A percentile compares a stretch with the other conserved stretches of the same genome.
These are phyloP conservation scores for Mycena alexandri DNA, from an alignment of 768 basidiomycete species.

Conservation along the genomic window DNA sequence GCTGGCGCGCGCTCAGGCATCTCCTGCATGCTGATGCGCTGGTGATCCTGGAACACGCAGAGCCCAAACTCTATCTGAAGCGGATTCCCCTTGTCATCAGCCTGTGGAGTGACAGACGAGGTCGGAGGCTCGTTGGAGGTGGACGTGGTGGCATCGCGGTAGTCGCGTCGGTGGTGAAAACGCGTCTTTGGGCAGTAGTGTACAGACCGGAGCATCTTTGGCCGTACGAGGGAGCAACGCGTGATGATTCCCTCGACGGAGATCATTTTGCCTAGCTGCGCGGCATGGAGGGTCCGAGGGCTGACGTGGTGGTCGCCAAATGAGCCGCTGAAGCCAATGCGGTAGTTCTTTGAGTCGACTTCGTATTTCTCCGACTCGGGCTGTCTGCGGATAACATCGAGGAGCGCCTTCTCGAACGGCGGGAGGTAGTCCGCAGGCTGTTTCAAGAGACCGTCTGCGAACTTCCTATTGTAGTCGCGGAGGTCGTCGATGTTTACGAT, in stretches of 20 bases:
- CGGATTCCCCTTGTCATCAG: conserved; percentile 89
- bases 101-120: conserved; percentile 88
- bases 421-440: conserved; percentile 89
- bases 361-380: conserved; percentile 87
- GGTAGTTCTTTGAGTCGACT: conserved; percentile 83
- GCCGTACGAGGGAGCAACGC: conserved; percentile 96
- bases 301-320: conserved; percentile 99
- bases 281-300: conserved; percentile 89
- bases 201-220: conserved; percentile 97
- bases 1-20: conserved; percentile 99
- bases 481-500: conserved; percentile 97
- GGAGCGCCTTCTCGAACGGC: conserved; percentile 89
- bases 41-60: conserved; percentile 94
- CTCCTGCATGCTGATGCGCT: conserved; percentile 98
- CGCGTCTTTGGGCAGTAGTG: conserved; percentile 94
- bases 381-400: conserved; percentile 77
- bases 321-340: conserved; percentile 93
- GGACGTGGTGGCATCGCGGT: conserved; percentile 92
- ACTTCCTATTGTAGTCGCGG: conserved; percentile 91
- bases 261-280: conserved; percentile 95
- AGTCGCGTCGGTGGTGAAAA: conserved; percentile 87
- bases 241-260: conserved; percentile 98
- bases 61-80: conserved; percentile 94
- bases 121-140: conserved; percentile 90
- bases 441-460: conserved; percentile 89